Percentiles rank a stretch among this genome's conserved stretches.
Conservation (phyloP, 371 early-diverging fungal species). For the Mucor circinelloides region DNA sequence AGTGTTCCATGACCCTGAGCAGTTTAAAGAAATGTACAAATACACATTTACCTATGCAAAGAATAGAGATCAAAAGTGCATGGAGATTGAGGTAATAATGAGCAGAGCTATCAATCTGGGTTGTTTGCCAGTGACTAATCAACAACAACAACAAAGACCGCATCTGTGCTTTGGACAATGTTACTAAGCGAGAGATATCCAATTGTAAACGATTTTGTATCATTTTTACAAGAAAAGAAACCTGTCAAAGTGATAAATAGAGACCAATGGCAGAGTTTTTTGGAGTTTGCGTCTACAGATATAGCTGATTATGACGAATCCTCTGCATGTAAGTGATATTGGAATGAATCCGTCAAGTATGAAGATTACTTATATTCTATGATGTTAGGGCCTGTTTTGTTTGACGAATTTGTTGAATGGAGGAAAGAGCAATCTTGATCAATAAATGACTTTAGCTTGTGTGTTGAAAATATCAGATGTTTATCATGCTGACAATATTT, state of each 20-base stretch:
- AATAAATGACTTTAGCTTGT: background rate
- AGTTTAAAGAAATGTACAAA: slow-evolving; percentile 67
- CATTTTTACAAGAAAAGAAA: slow-evolving; percentile 56
- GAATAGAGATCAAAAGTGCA: slow-evolving; percentile 68
- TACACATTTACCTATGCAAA: slow-evolving; percentile 73
- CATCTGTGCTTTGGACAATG: slow-evolving; percentile 59
- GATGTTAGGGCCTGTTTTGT: slow-evolving; percentile 62
- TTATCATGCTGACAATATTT: background rate
- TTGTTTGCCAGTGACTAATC: background rate
- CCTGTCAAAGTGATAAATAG: slow-evolving; percentile 72
- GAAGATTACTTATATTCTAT: background rate
- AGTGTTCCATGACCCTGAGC: slow-evolving; percentile 44
- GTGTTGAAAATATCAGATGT: background rate
- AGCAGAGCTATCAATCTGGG: background rate
- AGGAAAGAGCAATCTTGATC: slow-evolving; percentile 22
- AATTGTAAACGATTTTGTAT: slow-evolving; percentile 55
- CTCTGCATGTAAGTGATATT: slow-evolving; percentile 65
- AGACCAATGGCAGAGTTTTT: slow-evolving; percentile 76
- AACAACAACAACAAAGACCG: slow-evolving; percentile 34
- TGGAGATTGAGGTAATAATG: slow-evolving; percentile 61
- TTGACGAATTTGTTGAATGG: slow-evolving; percentile 75
- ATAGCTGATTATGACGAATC: slow-evolving; percentile 65
- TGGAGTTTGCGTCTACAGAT: slow-evolving; percentile 65
- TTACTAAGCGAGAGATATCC: slow-evolving; percentile 47
- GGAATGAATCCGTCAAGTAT: background rate